phyloP scores from a whole-genome alignment of 441 rosid species.

The Syzygium malaccense region DNA sequence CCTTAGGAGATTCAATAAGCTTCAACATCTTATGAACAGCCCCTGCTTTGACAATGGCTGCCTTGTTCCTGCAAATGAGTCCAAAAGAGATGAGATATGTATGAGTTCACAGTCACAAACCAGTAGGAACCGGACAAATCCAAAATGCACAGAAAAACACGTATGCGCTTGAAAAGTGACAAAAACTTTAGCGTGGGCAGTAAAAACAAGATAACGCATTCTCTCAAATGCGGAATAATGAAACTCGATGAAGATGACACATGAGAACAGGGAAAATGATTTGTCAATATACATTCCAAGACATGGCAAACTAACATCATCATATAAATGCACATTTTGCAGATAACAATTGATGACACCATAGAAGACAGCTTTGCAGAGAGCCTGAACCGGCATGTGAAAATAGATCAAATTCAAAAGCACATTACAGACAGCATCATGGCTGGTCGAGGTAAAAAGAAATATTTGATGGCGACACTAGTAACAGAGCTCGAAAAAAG shows the following conservation, averaged over 20 bases:
- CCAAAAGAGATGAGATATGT: background rate
- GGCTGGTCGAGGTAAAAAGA: background rate
- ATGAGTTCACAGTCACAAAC: background rate
- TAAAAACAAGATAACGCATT: background rate
- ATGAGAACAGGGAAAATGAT: constrained; percentile 30
- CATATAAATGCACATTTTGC: background rate
- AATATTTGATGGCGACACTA: background rate
- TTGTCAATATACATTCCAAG: constrained; percentile 4
- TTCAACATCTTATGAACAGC: constrained; percentile 89
- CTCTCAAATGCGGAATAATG: background rate
- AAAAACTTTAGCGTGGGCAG: constrained; percentile 1
- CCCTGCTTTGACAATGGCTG: constrained; percentile 95
- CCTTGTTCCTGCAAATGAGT: constrained; percentile 69
- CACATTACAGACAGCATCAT: background rate
- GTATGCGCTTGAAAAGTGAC: background rate
- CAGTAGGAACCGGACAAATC: background rate
- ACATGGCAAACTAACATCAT: background rate
- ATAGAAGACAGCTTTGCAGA: background rate
- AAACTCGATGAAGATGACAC: background rate
- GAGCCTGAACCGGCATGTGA: background rate
- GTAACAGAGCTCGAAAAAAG: background rate
- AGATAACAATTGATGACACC: background rate
- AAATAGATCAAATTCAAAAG: background rate
- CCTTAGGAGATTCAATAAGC: constrained; percentile 57
- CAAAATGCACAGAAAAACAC: background rate